Evolutionary conservation across 2,329 filamentous ascomycete genomes (phyloP), one percentile per base, ranked within the genome.

Genomic region (Phymatotrichopsis omnivora): DNA sequence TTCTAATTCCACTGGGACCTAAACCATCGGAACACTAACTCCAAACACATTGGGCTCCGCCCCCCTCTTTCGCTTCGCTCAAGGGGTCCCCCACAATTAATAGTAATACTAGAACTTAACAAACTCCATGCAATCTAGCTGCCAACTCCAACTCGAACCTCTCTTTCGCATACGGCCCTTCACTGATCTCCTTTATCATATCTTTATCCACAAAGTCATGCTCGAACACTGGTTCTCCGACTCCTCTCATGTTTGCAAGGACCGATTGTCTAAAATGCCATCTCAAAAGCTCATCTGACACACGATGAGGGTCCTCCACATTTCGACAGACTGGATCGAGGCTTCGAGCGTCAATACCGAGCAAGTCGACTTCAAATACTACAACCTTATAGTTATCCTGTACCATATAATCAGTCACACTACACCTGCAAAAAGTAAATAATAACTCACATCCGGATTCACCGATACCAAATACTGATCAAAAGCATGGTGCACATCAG

Each of bases 181-280:
- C 16, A 20, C 16, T 14, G 8, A 53, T 48, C 24, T 40, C 43
- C 6, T 27, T 32, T 32, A 51, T 36, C 33, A 43, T 44, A 33
- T 53, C 50, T 14, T 27, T 19, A 30, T 38, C 48, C 19, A 37
- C 47, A 20, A 53, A 47, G 29, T 52, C 41, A 33, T 41, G 31
- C 25, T 50, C 46, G 25, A 49, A 49, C 23, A 50, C 19, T 11
- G 46, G 46, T 41, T 45, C 49, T 24, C 46, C 46, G n/a, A 51
- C 1, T 11, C 49, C 40, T 35, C 42, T 25, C 37, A 47, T 47
- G 32, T 50, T 50, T 14, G 29, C 47, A 6, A 49, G 37, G 16
- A 43, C 32, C 14, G 40, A 39, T 10, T 48, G 45, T 30, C 23
- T 30, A 32, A 44, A 44, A 23, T 44, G 45, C 40, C 41, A 36